Base-by-base conservation (phyloP, 305 asterid species). In the Nicotiana rustica region DNA sequence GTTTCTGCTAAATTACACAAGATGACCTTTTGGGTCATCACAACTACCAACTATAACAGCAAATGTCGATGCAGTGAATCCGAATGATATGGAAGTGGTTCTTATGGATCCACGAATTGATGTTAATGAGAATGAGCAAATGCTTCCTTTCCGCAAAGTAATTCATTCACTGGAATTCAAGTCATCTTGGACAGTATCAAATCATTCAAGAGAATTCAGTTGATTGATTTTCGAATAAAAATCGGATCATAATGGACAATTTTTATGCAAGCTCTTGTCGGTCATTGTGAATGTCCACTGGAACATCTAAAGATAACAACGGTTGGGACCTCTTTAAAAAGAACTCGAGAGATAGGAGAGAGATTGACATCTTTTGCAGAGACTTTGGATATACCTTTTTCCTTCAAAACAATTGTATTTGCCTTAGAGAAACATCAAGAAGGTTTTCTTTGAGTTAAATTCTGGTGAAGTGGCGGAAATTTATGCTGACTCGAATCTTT, bases 291-390 rank as follows among this genome's bases (percentile, higher is more conserved):
- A 6, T 67, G 60, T 78, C 89, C 79, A 2, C 31, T 87, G 19
- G 82, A 88, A 83, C 88, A 38, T 85, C 90, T 91, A 70, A 89
- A 86, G 88, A 88, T 90, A 73, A 89, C 89, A 36, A 91, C 89
- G 0, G 82, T 90, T 6, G 86, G 91, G 36, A 79, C 88, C 19
- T 85, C 88, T 2, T 73, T 67, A 52, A 79, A 61, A 6, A 15
- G 75, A 38, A 78, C 88, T 17, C 86, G 89, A 77, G 86, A 78
- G 82, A 78, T 76, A 1, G 89, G 89, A 1, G 69, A 78, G n/a
- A 19, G 80, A n/a, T 85, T 91, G 55, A 4, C 78, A 14, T 68
- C 86, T 66, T 89, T 87, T 83, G 90, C 92, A 5, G 68, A 76
- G 83, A 83, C 86, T 21, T 35, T 87, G 78, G 84, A 85, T 44